These are phyloP conservation scores for Cyclocybe cylindracea DNA, from an alignment of 768 basidiomycete species.

Conservation along the genomic window DNA sequence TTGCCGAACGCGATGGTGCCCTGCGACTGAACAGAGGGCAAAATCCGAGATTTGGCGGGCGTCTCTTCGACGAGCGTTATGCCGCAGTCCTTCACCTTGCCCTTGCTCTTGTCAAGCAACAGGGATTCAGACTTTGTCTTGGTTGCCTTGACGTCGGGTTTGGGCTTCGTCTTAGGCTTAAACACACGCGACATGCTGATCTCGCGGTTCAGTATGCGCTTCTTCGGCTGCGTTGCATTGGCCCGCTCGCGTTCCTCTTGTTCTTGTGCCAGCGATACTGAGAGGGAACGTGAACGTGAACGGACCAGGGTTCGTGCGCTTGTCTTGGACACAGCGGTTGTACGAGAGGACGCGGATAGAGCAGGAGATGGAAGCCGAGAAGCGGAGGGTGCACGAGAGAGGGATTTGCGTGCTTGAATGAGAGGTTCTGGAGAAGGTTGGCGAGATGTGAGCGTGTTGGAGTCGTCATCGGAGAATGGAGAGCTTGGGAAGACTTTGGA, in stretches of 20 bases:
- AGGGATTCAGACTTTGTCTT: conserved; percentile 13
- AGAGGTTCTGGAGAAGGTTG: conserved; percentile 4
- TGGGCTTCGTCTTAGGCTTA: conserved; percentile 41
- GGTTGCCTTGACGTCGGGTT: conserved; percentile 12
- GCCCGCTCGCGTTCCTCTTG: conserved; percentile 41
- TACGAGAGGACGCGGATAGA: conserved; percentile 18
- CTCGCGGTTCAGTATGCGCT: conserved; percentile 63
- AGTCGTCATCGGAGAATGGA: conserved; percentile 54
- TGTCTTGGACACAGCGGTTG: conserved; percentile 8
- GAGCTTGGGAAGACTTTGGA: conserved; percentile 68
- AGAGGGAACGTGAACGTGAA: conserved; percentile 61
- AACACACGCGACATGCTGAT: conserved; percentile 78
- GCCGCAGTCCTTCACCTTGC: conserved; percentile 28
- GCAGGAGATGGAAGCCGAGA: conserved; percentile 34
- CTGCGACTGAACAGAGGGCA: conserved; percentile 6
- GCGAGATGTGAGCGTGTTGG: conserved; percentile 5
- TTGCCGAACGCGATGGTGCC: background rate
- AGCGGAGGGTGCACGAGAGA: conserved; percentile 21
- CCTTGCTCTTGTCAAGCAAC: conserved; percentile 3
- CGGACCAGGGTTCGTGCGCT: conserved; percentile 27
- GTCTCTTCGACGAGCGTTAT: conserved; percentile 57
- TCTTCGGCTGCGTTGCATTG: conserved; percentile 40
- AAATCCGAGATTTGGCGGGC: conserved; percentile 36
- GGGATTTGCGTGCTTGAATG: conserved; percentile 5
- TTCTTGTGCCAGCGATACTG: conserved; percentile 71